Evolutionary conservation across 768 basidiomycete genomes (phyloP).

Genomic region (Termitomyces sp.): DNA sequence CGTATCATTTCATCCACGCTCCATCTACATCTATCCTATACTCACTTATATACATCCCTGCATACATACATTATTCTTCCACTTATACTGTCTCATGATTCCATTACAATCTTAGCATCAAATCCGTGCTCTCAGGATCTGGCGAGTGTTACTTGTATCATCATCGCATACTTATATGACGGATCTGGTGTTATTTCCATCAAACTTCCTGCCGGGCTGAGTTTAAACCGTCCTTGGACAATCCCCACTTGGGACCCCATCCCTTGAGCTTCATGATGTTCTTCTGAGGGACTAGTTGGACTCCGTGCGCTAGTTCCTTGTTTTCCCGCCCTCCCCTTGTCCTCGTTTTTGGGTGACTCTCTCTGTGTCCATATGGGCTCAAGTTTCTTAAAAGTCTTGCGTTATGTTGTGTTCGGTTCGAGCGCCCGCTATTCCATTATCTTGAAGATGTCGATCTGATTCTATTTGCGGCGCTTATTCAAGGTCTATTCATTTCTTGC

Average conservation of each 20-base stretch:
- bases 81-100: slow-evolving; percentile 8
- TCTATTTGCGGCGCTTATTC: slow-evolving; percentile 2
- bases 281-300: not conserved
- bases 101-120: slow-evolving; percentile 3
- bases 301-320: not conserved
- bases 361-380: slow-evolving; percentile 23
- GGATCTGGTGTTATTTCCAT: too few relatives aligned
- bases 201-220: slow-evolving; percentile 12
- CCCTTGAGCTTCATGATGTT: slow-evolving; percentile 8
- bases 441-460: not conserved
- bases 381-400: slow-evolving; percentile 43
- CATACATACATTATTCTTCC: slow-evolving; percentile 10
- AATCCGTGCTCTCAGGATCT: slow-evolving; percentile 12
- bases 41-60: slow-evolving; percentile 9
- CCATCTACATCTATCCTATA: slow-evolving; percentile 11
- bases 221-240: slow-evolving; percentile 10
- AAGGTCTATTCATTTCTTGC: slow-evolving; percentile 60
- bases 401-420: slow-evolving; percentile 60
- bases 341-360: not conserved
- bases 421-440: not conserved
- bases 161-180: too few relatives aligned
- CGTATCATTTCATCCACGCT: slow-evolving; percentile 1
- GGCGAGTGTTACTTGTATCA: not conserved
- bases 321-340: not conserved
- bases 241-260: not conserved